A percentile compares a stretch with the other conserved stretches of the same genome.
Conservation (phyloP, 2,329 filamentous ascomycete genomes). For the Parascedosporium putredinis region DNA sequence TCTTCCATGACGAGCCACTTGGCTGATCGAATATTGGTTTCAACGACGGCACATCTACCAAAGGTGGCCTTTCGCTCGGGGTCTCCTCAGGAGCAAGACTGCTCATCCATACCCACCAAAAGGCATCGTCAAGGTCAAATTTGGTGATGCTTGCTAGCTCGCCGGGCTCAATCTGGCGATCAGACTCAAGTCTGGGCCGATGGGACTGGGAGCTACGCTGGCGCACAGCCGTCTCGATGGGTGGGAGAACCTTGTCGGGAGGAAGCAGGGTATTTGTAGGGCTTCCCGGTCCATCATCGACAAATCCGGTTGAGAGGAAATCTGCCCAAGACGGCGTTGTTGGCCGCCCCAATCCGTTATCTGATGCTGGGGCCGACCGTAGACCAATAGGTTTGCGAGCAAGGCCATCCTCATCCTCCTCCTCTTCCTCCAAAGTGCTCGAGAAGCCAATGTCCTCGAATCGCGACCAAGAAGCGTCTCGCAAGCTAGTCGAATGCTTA, state of each 20-base stretch:
- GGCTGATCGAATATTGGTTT: conserved; percentile 71
- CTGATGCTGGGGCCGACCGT: conserved; percentile 56
- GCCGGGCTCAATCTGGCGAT: conserved; percentile 67
- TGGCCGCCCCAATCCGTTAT: conserved; percentile 61
- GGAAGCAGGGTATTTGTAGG: conserved; percentile 67
- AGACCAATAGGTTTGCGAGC: conserved; percentile 35
- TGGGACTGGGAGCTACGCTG: conserved; percentile 84
- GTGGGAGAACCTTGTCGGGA: conserved; percentile 82
- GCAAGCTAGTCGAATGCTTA: conserved; percentile 61
- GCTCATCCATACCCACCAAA: conserved; percentile 99
- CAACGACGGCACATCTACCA: conserved; percentile 82
- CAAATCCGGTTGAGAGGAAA: conserved; percentile 88
- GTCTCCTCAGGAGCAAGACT: conserved; percentile 90
- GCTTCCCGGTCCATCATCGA: conserved; percentile 58
- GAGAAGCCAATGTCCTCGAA: conserved; percentile 94
- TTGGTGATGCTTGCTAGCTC: conserved; percentile 86
- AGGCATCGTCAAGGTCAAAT: conserved; percentile 84
- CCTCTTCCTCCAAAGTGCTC: conserved; percentile 60
- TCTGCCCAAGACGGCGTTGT: conserved; percentile 98
- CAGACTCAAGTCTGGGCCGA: conserved; percentile 57
- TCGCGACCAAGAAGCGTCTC: conserved; percentile 88
- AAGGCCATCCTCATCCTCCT: conserved; percentile 46
- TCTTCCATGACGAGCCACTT: conserved; percentile 95
- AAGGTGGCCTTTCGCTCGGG: conserved; percentile 81
- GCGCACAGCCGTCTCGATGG: conserved; percentile 60